phyloP scores from a whole-genome alignment of 352 stramenopile genomes.

The Stramenopiles sp. region DNA sequence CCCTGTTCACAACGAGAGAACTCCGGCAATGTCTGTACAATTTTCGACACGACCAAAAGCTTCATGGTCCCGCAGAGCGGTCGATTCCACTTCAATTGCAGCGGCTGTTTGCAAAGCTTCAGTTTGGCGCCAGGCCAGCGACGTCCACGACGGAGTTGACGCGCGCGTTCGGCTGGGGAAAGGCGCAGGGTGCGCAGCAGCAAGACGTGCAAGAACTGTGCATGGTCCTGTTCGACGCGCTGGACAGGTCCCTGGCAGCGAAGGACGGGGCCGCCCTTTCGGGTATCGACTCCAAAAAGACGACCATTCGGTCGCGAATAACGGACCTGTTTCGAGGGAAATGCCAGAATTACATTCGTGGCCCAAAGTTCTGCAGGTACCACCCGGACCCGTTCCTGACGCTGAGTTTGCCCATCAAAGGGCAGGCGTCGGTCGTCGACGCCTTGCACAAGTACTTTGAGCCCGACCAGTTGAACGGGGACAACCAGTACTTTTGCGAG shows the following conservation, averaged over 20 bases:
- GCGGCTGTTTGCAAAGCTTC: slow-evolving; percentile 64
- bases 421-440: neutral
- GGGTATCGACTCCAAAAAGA: too few species aligned
- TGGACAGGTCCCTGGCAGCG: slow-evolving; percentile 46
- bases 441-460: slow-evolving; percentile 36
- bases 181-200: slow-evolving; percentile 59
- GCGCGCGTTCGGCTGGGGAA: slow-evolving; percentile 71
- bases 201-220: slow-evolving; percentile 72
- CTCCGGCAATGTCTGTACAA: slow-evolving; percentile 51
- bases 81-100: slow-evolving; percentile 56
- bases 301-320: too few species aligned
- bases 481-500: slow-evolving; percentile 69
- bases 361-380: too few species aligned
- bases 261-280: neutral
- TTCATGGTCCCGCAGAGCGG: neutral
- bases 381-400: neutral
- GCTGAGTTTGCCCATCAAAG: neutral
- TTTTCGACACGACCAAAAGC: neutral
- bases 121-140: slow-evolving; percentile 36
- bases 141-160: slow-evolving; percentile 59
- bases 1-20: slow-evolving; percentile 65
- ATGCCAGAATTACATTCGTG: too few species aligned
- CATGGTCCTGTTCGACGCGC: slow-evolving; percentile 63
- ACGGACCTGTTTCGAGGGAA: too few species aligned
- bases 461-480: slow-evolving; percentile 53